Conservation (phyloP, 2,329 filamentous ascomycete species). For the Bipolaris zeicola region DNA sequence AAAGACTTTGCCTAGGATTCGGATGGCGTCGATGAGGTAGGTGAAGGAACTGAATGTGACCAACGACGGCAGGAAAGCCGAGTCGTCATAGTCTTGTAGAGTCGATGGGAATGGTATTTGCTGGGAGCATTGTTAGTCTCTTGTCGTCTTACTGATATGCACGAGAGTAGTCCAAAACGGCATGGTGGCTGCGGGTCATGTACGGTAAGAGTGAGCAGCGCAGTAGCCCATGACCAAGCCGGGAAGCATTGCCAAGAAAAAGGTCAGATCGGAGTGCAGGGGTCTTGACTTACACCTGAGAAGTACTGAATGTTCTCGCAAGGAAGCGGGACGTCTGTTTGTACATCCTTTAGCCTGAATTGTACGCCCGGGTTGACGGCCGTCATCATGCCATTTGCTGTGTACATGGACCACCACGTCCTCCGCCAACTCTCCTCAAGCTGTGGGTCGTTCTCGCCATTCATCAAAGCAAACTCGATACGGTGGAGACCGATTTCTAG, state of each 20-base stretch:
- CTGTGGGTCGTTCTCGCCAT: conserved; percentile 68
- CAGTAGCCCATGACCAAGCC: conserved; percentile 1
- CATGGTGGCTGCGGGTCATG: neutral
- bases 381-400: conserved; percentile 83
- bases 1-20: conserved; percentile 80
- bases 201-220: conserved; percentile 6
- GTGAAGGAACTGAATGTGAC: conserved; percentile 80
- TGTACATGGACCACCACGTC: conserved; percentile 88
- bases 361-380: conserved; percentile 76
- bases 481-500: conserved; percentile 78
- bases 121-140: conserved; percentile 18
- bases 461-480: conserved; percentile 66
- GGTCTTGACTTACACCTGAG: conserved; percentile 40
- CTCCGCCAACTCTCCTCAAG: conserved; percentile 83
- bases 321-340: conserved; percentile 72
- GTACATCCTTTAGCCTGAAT: conserved; percentile 70
- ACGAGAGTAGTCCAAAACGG: neutral
- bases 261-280: neutral
- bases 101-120: conserved; percentile 52
- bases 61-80: conserved; percentile 70
- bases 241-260: conserved; percentile 24
- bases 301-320: conserved; percentile 79
- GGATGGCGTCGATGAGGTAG: conserved; percentile 80
- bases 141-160: neutral
- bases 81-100: conserved; percentile 79